These are phyloP conservation scores for Batkoa obscura DNA, from an alignment of 371 early-diverging fungal genomes.

Conservation along the genomic window DNA sequence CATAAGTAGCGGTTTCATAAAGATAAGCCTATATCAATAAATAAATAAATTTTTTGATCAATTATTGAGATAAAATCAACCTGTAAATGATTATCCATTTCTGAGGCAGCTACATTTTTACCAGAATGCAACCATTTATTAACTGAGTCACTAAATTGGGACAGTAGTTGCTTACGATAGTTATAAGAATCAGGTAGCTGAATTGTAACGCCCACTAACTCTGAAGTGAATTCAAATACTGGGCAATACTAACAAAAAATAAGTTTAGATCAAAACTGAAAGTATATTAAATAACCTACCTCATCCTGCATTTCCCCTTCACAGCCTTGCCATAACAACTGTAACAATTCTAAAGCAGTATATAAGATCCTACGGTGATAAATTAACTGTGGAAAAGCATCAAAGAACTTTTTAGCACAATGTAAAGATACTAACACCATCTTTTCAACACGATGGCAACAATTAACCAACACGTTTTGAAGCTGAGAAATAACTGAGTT, in stretches of 20 bases:
- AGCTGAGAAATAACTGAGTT: conserved; percentile 29
- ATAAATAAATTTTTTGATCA: not conserved
- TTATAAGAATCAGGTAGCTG: conserved; percentile 54
- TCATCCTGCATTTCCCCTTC: conserved; percentile 63
- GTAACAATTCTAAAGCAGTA: conserved; percentile 49
- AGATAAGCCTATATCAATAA: not conserved
- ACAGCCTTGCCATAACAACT: conserved; percentile 59
- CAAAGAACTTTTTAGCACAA: conserved; percentile 27
- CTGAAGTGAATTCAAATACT: conserved; percentile 45
- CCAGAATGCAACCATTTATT: conserved; percentile 46
- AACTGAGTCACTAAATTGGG: conserved; percentile 36
- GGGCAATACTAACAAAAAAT: conserved; percentile 31
- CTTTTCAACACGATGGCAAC: conserved; percentile 44
- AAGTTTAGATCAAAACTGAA: not conserved
- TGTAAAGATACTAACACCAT: conserved; percentile 38
- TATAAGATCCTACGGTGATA: conserved; percentile 38
- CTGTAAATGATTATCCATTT: conserved; percentile 27
- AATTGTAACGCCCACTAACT: conserved; percentile 37
- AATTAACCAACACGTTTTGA: conserved; percentile 32
- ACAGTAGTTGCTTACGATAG: conserved; percentile 47
- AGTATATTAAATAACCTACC: conserved; percentile 8
- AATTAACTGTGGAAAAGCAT: conserved; percentile 48
- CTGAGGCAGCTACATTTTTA: conserved; percentile 24
- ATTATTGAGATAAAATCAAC: not conserved
- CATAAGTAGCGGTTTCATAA: conserved; percentile 2